Base-by-base conservation (phyloP, 139 green algal genomes). In the Gonium pectorale region DNA sequence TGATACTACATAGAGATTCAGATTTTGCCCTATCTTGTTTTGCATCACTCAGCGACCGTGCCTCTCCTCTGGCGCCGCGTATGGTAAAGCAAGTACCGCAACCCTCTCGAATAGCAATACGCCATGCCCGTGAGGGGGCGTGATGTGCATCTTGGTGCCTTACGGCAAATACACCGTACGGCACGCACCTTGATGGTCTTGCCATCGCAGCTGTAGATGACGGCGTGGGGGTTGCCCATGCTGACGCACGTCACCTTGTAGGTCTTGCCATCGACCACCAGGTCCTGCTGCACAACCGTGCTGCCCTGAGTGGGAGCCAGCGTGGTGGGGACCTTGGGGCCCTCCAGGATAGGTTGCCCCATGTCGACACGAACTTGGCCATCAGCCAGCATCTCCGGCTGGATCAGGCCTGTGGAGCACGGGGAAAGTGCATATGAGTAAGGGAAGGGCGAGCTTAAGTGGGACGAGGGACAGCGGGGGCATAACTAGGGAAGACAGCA, bases 171-270 rank as follows among this genome's bases (percentile, higher is more conserved):
- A 29, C 74, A 79, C 2, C 19, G 13, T 40, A 35, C 9, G 4
- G 13, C 19, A 26, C 22, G 19, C 64, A 94, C 91, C 92, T 97
- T 93, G 72, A 98, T 94, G 37, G 81, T 54, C 44, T 89, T 81
- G 54, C 91, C 93, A 80, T 97, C 90, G 8, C 85, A 86, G 40
- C 67, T 89, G 87, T 96, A 99, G 15, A 92, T 95, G 35, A 99
- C 81, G 15, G 95, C 96, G 86, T 99, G 97, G 0, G 97, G 97
- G 91, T 99, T 99, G 79, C 97, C 97, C 97, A 99, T 99, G 89
- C 91, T 96, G 35, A 99, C 96, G 85, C 92, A 95, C 0, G 97
- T 98, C 54, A 99, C 89, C 11, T 87, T 84, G 90, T 94, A 99
- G 38, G 56, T 93, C 46, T 84, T 82, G 43, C 95, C 97, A n/a